phyloP scores from a whole-genome alignment of 768 basidiomycete species.

The Hortiboletus flavorubellus region DNA sequence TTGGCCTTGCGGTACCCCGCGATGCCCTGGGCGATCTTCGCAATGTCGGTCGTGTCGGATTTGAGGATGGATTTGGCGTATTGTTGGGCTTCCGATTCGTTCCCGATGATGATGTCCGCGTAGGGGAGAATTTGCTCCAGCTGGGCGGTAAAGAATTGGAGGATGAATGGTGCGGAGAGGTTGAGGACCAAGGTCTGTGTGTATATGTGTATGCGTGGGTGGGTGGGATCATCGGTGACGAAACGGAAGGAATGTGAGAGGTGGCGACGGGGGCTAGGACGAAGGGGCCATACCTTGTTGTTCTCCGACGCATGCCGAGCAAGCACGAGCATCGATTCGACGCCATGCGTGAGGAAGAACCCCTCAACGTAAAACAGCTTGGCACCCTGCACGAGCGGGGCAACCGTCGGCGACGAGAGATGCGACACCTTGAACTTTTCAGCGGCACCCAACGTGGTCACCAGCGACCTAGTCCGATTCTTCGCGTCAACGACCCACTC shows the following conservation, averaged over 20 bases:
- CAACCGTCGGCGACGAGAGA: constrained; percentile 69
- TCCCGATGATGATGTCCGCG: constrained; percentile 87
- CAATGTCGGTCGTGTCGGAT: constrained; percentile 60
- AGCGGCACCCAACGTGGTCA: constrained; percentile 86
- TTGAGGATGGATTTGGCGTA: constrained; percentile 75
- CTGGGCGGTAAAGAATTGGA: constrained; percentile 87
- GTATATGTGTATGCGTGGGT: constrained; percentile 24
- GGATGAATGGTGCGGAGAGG: constrained; percentile 97
- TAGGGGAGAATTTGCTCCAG: constrained; percentile 77
- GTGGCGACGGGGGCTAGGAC: not conserved
- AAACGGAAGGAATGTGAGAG: not conserved
- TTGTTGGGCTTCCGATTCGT: constrained; percentile 66
- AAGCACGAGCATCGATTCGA: constrained; percentile 64
- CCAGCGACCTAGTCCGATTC: constrained; percentile 62
- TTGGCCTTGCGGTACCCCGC: constrained; percentile 71
- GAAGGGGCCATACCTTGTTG: constrained; percentile 58
- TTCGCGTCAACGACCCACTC: not conserved
- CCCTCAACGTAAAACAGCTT: constrained; percentile 93
- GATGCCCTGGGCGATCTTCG: constrained; percentile 67
- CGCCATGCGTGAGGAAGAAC: constrained; percentile 58
- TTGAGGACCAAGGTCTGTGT: constrained; percentile 84
- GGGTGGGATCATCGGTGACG: too few species aligned
- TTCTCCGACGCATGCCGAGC: constrained; percentile 70
- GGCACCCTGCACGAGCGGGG: constrained; percentile 72
- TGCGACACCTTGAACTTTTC: constrained; percentile 85